A percentile compares a stretch with the other conserved stretches of the same genome.
These are phyloP conservation scores for Monilinia laxa DNA, from an alignment of 2,329 filamentous ascomycete species.

Conservation along the genomic window DNA sequence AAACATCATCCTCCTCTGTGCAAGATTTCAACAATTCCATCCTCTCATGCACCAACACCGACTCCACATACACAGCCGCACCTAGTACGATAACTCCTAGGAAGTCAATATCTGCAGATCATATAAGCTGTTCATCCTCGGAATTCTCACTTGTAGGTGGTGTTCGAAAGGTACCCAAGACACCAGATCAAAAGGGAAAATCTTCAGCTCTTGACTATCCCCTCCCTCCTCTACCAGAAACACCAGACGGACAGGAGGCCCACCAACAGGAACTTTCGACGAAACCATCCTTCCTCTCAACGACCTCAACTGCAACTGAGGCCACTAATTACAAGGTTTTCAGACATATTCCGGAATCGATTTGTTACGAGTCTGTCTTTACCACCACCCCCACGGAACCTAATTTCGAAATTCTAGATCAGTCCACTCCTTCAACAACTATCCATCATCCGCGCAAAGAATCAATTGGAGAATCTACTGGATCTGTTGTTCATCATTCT, in stretches of 20 bases:
- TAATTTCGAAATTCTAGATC: slow-evolving; percentile 21
- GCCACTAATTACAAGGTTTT: slow-evolving; percentile 42
- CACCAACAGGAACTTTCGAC: slow-evolving; percentile 37
- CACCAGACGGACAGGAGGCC: slow-evolving; percentile 30
- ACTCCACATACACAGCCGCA: slow-evolving; percentile 27
- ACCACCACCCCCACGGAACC: slow-evolving; percentile 24
- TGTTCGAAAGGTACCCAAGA: slow-evolving; percentile 41
- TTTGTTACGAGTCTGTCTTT: slow-evolving; percentile 30
- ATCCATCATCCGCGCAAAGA: slow-evolving; percentile 12
- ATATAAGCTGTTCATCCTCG: slow-evolving; percentile 39
- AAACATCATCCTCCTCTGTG: slow-evolving; percentile 35
- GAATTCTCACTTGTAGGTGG: slow-evolving; percentile 41
- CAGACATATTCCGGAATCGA: slow-evolving; percentile 25
- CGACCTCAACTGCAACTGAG: slow-evolving; percentile 39
- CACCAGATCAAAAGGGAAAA: slow-evolving; percentile 40
- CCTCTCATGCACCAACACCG: slow-evolving; percentile 35
- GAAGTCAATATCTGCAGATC: slow-evolving; percentile 36
- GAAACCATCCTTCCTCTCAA: slow-evolving; percentile 40
- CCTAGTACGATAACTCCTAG: slow-evolving; percentile 34
- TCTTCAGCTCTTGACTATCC: slow-evolving; percentile 28
- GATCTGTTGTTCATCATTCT: background rate
- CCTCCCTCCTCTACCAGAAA: slow-evolving; percentile 35
- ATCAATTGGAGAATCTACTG: background rate
- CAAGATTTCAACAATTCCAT: slow-evolving; percentile 35
- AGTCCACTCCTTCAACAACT: slow-evolving; percentile 20